Base-by-base conservation (phyloP, 1,284 basidiomycete genomes). In the Tausonia pullulans region DNA sequence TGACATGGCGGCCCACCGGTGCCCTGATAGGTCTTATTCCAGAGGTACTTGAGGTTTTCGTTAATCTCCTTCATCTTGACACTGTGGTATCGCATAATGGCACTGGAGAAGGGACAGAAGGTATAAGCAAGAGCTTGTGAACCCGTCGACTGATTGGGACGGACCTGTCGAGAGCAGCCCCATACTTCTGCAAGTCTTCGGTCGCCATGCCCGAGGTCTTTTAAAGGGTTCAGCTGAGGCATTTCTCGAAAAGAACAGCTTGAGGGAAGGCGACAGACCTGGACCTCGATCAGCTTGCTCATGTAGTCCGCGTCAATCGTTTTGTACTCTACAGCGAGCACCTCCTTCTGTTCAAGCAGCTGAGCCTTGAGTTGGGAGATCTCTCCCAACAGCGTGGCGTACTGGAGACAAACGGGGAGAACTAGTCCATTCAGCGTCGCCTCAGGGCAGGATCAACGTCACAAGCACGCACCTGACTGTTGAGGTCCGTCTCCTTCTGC, bases 11-110 rank as follows among this genome's bases (percentile, higher is more conserved):
- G 70, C 81, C 64, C 67, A 92, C 91, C 92, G 68, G 92, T 98
- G 68, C 96, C 96, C 74, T 98, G 95, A 76, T 99, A 98, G 1
- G 95, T 98, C 79, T 94, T 95, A 73, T 91, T 94, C 96, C 96
- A 99, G 2, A 98, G 77, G 73, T 92, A 89, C 65, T 87, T 86
- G 84, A 96, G 96, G 39, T 86, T 93, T 71, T 95, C 91, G 72
- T 99, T 99, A 72, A 99, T 94, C 80, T 99, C 96, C 75, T 93
- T 91, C 96, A 99, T 98, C 78, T 99, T 99, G 72, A 97, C 82
- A n/a, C 87, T 80, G 73, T 99, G 96, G 73, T 96, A 99, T 75
- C 90, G 90, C 88, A 98, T 93, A 76, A 98, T 98, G 55, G 93
- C 95, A 70, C 91, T 94, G 68, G 14, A 6, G 58, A 46, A 50